Conservation (phyloP, 768 basidiomycete species). For the Lactarius evosmus region DNA sequence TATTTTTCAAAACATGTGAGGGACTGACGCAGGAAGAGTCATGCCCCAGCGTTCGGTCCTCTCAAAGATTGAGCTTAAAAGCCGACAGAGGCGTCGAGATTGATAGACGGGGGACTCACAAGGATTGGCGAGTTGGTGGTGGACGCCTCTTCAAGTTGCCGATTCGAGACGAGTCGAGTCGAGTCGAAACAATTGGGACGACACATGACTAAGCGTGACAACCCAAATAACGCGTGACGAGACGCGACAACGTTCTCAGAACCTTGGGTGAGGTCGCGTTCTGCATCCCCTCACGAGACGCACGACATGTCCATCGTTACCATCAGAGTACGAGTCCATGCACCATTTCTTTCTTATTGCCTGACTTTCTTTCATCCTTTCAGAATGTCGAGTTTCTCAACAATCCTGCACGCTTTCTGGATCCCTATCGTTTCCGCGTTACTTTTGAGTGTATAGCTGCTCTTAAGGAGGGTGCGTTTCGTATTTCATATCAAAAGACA, state of each 20-base stretch:
- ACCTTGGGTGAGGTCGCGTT: no score
- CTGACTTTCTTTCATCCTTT: neutral
- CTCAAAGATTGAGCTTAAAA: neutral
- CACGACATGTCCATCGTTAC: conserved; percentile 29
- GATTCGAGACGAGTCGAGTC: neutral
- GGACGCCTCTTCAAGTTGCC: conserved; percentile 14
- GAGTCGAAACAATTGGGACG: neutral
- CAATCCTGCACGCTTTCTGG: conserved; percentile 89
- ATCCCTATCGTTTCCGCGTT: conserved; percentile 89
- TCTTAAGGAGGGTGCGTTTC: conserved; percentile 72
- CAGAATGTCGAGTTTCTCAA: conserved; percentile 89
- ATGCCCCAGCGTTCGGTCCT: neutral
- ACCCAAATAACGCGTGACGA: conserved; percentile 6
- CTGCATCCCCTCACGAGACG: neutral
- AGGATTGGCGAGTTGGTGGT: neutral
- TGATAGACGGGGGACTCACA: conserved; percentile 6
- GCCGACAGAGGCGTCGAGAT: neutral
- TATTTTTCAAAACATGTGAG: conserved; percentile 9
- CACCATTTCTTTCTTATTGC: neutral
- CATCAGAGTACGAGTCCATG: conserved; percentile 20
- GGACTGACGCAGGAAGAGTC: conserved; percentile 4
- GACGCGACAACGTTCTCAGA: no score
- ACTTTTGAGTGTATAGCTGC: conserved; percentile 96
- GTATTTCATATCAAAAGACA: neutral
- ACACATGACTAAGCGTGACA: neutral